Base-by-base conservation (phyloP, 257 asterid species). In the Ballota nigra region DNA sequence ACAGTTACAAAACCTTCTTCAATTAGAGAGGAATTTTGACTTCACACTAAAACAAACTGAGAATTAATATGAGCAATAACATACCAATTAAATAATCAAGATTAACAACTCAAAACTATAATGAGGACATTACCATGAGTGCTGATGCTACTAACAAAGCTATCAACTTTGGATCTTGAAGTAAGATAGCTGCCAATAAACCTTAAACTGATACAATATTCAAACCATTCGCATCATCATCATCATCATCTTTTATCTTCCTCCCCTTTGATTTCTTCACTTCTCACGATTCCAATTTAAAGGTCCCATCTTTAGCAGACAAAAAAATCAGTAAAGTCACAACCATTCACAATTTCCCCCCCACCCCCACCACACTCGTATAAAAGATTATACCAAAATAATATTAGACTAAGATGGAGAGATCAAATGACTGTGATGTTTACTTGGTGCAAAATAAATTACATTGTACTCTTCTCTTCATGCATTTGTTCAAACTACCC, bases 81-180 rank as follows among this genome's bases (percentile, higher is more conserved):
- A 69, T 11, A 53, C 0, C 1, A 53, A 19, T 4, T n/a, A n/a
- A n/a, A n/a, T 28, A 51, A 70, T 2, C 22, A 70, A 16, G 51
- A 63, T 8, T 43, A 31, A 51, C 40, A n/a, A n/a, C n/a, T n/a
- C n/a, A n/a, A n/a, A 78, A 34, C 55, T 8, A 16, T 38, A 75
- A 61, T 41, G 56, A 72, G 61, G 58, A 51, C 26, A 75, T 81
- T 86, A 86, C 91, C 91, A 34, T 63, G 84, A 66, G 84, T 73
- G 59, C 80, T 80, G 83, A 81, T 77, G 78, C 84, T 80, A 77
- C 88, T 85, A 29, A 75, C 55, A 36, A 92, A 83, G 81, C 72
- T 85, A 76, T 89, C 96, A 66, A 85, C 88, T 79, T 89, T 86
- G 80, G 92, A 79, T 84, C 87, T 89, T 75, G 96, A 87, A 64